phyloP scores from a whole-genome alignment of 1,284 basidiomycete species.

The Somion occarium region DNA sequence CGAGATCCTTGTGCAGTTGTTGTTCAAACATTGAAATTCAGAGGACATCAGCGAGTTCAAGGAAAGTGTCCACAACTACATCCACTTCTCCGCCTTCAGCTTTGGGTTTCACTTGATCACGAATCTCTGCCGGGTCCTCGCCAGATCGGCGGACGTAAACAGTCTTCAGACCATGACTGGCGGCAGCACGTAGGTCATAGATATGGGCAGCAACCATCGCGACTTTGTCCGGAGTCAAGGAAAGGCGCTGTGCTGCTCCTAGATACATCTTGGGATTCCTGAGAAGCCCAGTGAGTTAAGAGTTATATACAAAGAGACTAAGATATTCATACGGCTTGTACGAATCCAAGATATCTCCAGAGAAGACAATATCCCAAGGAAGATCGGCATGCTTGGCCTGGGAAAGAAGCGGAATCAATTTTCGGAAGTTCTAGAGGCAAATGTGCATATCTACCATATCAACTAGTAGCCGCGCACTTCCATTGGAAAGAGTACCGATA shows the following conservation, averaged over 20 bases:
- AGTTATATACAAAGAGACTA: not conserved
- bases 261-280: slow-evolving; percentile 52
- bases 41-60: slow-evolving; percentile 19
- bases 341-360: slow-evolving; percentile 50
- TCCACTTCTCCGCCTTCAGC: slow-evolving; percentile 27
- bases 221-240: slow-evolving; percentile 42
- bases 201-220: slow-evolving; percentile 66
- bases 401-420: not conserved
- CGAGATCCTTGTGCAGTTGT: no score
- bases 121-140: slow-evolving; percentile 34
- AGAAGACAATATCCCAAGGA: slow-evolving; percentile 61
- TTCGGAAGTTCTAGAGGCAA: no score
- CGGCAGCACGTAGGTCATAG: slow-evolving; percentile 51
- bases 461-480: slow-evolving; percentile 52
- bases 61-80: slow-evolving; percentile 24
- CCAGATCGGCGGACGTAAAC: slow-evolving; percentile 47
- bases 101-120: slow-evolving; percentile 19
- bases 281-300: not conserved
- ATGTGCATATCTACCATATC: slow-evolving; percentile 45
- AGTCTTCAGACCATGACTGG: slow-evolving; percentile 47
- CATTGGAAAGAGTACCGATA: slow-evolving; percentile 56
- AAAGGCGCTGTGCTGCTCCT: slow-evolving; percentile 45
- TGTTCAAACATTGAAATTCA: not conserved
- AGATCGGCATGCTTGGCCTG: slow-evolving; percentile 56
- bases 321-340: slow-evolving; percentile 54